Base-by-base conservation (phyloP, 2,329 filamentous ascomycete species). In the Penicillium hordei region DNA sequence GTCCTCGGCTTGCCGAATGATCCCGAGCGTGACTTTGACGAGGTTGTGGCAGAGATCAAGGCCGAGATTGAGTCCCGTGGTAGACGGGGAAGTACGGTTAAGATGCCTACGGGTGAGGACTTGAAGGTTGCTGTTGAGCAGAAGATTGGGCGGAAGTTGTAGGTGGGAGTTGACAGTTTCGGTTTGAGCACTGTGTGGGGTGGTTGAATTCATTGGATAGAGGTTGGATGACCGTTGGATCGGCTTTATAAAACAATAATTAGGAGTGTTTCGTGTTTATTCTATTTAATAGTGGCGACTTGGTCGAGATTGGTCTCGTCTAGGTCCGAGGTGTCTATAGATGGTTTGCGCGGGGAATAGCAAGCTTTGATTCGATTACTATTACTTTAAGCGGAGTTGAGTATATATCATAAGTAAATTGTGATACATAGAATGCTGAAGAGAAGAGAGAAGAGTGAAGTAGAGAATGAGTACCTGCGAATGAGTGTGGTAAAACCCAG, bases 1-100 rank as follows among this genome's bases (percentile, higher is more conserved):
- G 82, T 90, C 3, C 77, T 96, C 6, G 93, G 93, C 27, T 80
- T 97, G 38, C 88, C 91, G 1, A 86, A 86, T 62, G 92, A 97
- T 70, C 87, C 87, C 0, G 86, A 86, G 53, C 79, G 80, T 29
- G 91, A 95, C 66, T 81, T 95, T 48, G 87, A 90, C 58, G 90
- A 94, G 68, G 89, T 89, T 29, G 83, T 95, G 10, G 80, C 83
- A 38, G 91, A 96, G 77, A 82, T 96, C 52, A 85, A 81, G 68
- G 80, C 78, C 5, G 91, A 96, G 74, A 83, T 96, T 34, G 87
- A 90, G 69, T 82, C 79, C 64, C 76, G 84, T 52, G 76, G 76
- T 53, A 78, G 79, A 58, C 78, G 79, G 9, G 79, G 81, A 9
- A 78, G 74, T 63, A 65, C 64, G 7, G 76, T 74, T 17, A 72